Percentiles rank a stretch among this genome's conserved stretches.
Conservation (phyloP, 139 green algal genomes). For the Limnomonas spitsbergensis region DNA sequence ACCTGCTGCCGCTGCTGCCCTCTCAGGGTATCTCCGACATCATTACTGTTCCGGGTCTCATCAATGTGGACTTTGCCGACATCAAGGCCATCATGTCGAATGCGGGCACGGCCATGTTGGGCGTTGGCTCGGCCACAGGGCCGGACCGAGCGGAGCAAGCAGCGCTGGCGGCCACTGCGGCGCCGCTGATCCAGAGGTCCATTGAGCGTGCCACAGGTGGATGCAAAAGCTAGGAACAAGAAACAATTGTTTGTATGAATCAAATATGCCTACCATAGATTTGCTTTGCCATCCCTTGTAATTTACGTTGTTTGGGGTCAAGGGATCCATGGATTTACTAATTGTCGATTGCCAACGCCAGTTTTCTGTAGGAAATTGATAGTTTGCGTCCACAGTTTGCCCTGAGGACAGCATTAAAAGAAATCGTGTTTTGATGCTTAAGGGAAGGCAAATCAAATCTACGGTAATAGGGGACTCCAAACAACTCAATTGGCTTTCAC, state of each 20-base stretch:
- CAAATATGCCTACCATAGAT: no score
- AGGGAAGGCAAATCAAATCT: no score
- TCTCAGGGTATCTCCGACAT: conserved; percentile 98
- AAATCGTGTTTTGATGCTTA: no score
- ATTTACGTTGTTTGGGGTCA: no score
- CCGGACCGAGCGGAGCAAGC: conserved; percentile 71
- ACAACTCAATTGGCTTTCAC: no score
- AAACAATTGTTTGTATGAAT: neutral
- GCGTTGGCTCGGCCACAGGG: conserved; percentile 62
- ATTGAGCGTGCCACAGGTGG: conserved; percentile 85
- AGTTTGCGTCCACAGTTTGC: no score
- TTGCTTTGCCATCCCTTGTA: no score
- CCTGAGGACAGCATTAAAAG: no score
- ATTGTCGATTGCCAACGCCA: no score
- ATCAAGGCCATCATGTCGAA: conserved; percentile 95
- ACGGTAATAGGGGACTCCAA: no score
- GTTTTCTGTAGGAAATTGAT: neutral
- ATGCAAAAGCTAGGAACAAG: neutral
- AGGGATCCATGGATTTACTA: no score
- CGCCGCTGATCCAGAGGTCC: conserved; percentile 90
- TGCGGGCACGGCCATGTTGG: conserved; percentile 91
- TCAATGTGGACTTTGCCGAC: conserved; percentile 99
- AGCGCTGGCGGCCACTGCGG: conserved; percentile 75
- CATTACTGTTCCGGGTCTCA: conserved; percentile 94
- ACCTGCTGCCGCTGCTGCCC: neutral